Evolutionary conservation across 345 rosid genomes (phyloP).

Genomic region (Hibiscus trionum): DNA sequence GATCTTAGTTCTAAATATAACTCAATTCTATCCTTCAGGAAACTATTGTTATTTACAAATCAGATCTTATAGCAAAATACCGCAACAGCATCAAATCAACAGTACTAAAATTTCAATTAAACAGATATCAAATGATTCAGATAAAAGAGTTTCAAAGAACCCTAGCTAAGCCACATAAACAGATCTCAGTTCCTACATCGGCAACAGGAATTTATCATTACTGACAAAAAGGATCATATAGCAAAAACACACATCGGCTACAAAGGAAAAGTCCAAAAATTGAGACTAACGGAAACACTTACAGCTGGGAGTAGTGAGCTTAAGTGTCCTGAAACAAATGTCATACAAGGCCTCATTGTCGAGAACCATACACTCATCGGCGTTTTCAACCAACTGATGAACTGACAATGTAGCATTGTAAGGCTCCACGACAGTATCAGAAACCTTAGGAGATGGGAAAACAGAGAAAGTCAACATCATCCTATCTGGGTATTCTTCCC

Average conservation of each 20-base stretch:
- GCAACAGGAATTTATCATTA: too few relatives aligned
- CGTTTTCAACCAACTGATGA: conserved; percentile 22
- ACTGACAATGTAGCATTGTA: conserved; percentile 20
- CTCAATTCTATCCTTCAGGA: neutral
- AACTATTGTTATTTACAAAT: neutral
- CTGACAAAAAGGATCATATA: neutral
- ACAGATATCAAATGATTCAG: too few relatives aligned
- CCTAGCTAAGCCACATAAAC: neutral
- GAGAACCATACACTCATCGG: conserved; percentile 28
- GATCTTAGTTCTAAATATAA: neutral
- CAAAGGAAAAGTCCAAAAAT: too few relatives aligned
- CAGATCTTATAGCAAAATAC: neutral
- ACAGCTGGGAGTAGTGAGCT: conserved; percentile 36
- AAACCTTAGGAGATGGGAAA: conserved; percentile 17
- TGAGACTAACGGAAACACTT: neutral
- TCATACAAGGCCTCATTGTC: conserved; percentile 32
- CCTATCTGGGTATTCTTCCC: conserved; percentile 15
- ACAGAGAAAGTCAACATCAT: conserved; percentile 16
- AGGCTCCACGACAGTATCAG: conserved; percentile 16
- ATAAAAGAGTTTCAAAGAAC: too few relatives aligned
- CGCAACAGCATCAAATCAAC: neutral
- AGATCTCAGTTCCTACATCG: neutral
- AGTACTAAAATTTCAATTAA: neutral
- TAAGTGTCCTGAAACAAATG: conserved; percentile 32
- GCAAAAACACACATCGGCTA: too few relatives aligned